These are phyloP conservation scores for Paecilomyces sp. DNA, from an alignment of 2,329 filamentous ascomycete species.

Conservation along the genomic window DNA sequence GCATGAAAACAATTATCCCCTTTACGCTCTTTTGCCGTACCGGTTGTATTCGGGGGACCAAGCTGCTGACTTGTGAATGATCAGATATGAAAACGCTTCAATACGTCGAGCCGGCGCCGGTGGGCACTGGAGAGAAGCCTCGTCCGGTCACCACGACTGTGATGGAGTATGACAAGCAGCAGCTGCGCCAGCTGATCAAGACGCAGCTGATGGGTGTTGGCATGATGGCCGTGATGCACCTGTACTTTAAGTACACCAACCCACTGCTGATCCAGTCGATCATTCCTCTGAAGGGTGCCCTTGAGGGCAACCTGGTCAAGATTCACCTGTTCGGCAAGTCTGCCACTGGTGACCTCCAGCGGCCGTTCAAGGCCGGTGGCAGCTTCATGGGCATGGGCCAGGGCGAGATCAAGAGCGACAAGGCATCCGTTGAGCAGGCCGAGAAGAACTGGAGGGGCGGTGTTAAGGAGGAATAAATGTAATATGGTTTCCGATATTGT, in stretches of 20 bases:
- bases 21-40: background rate
- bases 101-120: slow-evolving; percentile 91
- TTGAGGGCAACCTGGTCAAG: slow-evolving; percentile 95
- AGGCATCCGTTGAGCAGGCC: slow-evolving; percentile 59
- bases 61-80: background rate
- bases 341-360: slow-evolving; percentile 82
- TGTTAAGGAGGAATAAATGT: slow-evolving; percentile 42
- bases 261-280: slow-evolving; percentile 97
- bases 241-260: slow-evolving; percentile 99
- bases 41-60: background rate
- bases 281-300: slow-evolving; percentile 89
- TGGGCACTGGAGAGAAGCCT: slow-evolving; percentile 89
- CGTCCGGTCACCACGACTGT: slow-evolving; percentile 96
- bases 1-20: background rate
- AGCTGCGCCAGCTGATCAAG: slow-evolving; percentile 80
- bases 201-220: slow-evolving; percentile 89
- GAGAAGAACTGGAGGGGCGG: slow-evolving; percentile 45
- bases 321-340: slow-evolving; percentile 86
- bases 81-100: slow-evolving; percentile 93
- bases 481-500: background rate
- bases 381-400: slow-evolving; percentile 72
- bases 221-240: slow-evolving; percentile 98
- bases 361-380: slow-evolving; percentile 82
- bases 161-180: slow-evolving; percentile 84
- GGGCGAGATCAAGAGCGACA: slow-evolving; percentile 76